Evolutionary conservation across 2,329 filamentous ascomycete genomes (phyloP).

Genomic region (Aspergillus neoniger): DNA sequence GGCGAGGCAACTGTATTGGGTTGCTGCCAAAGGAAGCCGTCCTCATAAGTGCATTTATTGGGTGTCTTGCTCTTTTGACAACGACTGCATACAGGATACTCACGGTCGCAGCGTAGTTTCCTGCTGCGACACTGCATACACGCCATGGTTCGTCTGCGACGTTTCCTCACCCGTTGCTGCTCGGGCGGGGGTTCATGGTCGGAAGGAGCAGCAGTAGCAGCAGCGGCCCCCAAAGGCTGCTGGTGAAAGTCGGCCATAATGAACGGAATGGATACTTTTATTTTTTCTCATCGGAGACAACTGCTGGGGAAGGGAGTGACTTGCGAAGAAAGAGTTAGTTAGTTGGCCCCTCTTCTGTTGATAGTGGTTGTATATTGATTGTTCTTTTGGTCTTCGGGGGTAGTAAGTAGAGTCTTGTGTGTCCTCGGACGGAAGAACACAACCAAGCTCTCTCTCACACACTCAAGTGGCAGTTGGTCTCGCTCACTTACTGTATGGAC

Average conservation of each 20-base stretch:
- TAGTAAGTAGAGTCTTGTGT: too few species aligned
- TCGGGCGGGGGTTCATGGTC: conserved; percentile 9
- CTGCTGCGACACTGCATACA: conserved; percentile 46
- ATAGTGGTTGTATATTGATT: too few species aligned
- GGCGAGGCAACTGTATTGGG: conserved; percentile 36
- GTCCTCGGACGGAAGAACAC: too few species aligned
- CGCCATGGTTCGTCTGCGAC: conserved; percentile 43
- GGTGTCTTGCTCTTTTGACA: conserved; percentile 42
- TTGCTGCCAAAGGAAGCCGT: conserved; percentile 44
- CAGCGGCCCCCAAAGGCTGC: conserved; percentile 3
- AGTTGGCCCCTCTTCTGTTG: background rate
- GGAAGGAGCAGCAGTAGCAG: conserved; percentile 1
- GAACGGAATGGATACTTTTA: background rate
- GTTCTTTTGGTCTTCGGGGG: too few species aligned
- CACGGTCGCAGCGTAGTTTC: conserved; percentile 47
- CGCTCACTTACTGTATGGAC: background rate
- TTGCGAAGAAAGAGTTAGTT: background rate
- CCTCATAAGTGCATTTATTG: conserved; percentile 43
- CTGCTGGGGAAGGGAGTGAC: background rate
- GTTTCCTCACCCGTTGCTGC: conserved; percentile 37
- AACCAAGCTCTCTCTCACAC: too few species aligned
- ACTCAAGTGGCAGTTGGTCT: too few species aligned
- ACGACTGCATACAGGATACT: conserved; percentile 43
- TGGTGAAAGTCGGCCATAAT: conserved; percentile 20
- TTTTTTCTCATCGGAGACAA: background rate